phyloP scores from a whole-genome alignment of 2,329 filamentous ascomycete species.

The Trichoderma atrobrunneum region DNA sequence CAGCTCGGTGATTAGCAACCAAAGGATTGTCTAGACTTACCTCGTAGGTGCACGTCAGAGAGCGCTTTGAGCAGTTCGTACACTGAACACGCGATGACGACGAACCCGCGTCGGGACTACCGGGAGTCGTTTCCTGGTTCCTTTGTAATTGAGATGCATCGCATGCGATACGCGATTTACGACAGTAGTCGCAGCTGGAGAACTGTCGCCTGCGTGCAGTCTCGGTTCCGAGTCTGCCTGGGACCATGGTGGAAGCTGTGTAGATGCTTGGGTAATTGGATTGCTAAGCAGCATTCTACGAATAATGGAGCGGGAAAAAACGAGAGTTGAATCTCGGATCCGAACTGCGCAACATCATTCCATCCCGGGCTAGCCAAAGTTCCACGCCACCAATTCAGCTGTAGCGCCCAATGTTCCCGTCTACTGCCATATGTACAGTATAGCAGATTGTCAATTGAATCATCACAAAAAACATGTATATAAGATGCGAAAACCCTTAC shows the following conservation, averaged over 20 bases:
- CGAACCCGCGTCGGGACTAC: background rate
- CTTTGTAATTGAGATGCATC: background rate
- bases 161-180: constrained; percentile 5
- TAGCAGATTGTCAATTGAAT: background rate
- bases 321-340: background rate
- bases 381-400: background rate
- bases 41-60: constrained; percentile 1
- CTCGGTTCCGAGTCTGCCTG: background rate
- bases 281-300: background rate
- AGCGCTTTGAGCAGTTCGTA: background rate
- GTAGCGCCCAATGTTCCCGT: background rate
- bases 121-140: background rate
- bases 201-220: background rate
- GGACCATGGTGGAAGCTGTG: background rate
- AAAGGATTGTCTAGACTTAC: background rate
- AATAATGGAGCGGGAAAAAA: background rate
- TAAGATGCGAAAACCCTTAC: background rate
- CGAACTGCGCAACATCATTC: background rate
- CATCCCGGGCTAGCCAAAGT: background rate
- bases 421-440: background rate
- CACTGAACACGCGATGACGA: background rate
- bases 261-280: background rate
- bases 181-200: constrained; percentile 6
- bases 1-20: background rate
- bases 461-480: background rate